Evolutionary conservation across 148 eudicot species (phyloP).

Genomic region (Talinum fruticosum): DNA sequence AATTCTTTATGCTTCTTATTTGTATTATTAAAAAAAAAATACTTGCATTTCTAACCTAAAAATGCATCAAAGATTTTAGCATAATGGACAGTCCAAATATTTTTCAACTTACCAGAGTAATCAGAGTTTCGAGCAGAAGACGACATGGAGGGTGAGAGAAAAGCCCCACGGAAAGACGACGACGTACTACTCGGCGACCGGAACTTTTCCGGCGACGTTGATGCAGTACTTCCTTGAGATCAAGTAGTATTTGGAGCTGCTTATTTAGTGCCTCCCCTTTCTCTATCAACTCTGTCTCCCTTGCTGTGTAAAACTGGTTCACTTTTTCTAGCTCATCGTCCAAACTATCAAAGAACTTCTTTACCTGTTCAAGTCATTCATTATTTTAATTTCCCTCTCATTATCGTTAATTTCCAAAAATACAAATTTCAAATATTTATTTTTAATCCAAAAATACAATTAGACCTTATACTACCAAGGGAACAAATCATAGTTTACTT

Average conservation of each 20-base stretch:
- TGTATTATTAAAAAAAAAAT: no score
- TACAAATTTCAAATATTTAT: no score
- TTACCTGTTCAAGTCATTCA: conserved; percentile 36
- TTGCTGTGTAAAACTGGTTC: conserved; percentile 62
- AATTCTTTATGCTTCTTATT: no score
- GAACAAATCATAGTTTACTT: no score
- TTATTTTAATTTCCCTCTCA: no score
- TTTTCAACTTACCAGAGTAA: conserved; percentile 40
- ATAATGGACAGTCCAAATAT: no score
- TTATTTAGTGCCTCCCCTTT: conserved; percentile 62
- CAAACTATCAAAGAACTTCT: conserved; percentile 50
- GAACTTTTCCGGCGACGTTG: conserved; percentile 46
- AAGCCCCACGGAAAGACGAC: conserved; percentile 33
- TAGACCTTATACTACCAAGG: no score
- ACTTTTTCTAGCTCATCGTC: conserved; percentile 84
- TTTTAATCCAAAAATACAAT: no score
- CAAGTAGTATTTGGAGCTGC: conserved; percentile 60
- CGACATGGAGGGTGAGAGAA: conserved; percentile 42
- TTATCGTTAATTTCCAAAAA: no score
- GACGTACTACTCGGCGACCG: background rate
- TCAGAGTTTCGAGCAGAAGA: conserved; percentile 49
- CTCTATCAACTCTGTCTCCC: conserved; percentile 64
- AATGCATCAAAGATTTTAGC: no score
- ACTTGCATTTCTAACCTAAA: no score
- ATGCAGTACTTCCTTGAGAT: conserved; percentile 53